Evolutionary conservation across 208 protist genomes (phyloP), one percentile per base, ranked within the genome.

Genomic region (Phytomonas sp.): DNA sequence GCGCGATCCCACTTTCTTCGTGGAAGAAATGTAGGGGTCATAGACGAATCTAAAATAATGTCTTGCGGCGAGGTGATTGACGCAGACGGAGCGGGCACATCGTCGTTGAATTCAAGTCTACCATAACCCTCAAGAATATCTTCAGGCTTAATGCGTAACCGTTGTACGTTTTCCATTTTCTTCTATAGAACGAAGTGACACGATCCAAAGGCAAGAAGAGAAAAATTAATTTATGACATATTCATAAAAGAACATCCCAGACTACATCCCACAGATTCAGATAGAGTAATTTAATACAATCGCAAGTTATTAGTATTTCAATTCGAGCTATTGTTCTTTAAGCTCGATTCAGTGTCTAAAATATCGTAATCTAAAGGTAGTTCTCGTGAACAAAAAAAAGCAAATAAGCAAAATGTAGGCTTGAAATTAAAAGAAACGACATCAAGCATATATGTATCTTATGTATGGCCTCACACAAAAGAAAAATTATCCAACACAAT

Each of bases 1-100:
- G 53, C 56, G 20, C 56, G 29, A 60, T 79, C 66, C 68, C 68
- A 72, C 68, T 46, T 31, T 34, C 33, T 15, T 32, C n/a, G 17
- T 29, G 23, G n/a, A 33, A 62, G 2, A 23, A 17, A 37, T 33
- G 28, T 20, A 37, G 61, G 15, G 13, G 36, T 3, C 20, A 11
- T 46, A 17, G n/a, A 43, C 1, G 46, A 56, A 56, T 56, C 46
- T 26, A 56, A 56, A 56, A 26, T 56, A 56, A 56, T 56, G 20
- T 17, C 5, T 56, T 56, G 46, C 20, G 46, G 46, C 20, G 20
- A 23, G 20, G 46, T 20, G 46, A 26, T 28, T 20, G 61, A 64
- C 28, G 26, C 17, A 26, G 61, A 33, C 28, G 61, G 28, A 33
- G 28, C 1, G 26, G 61, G 17, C 13, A 7, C 32, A 23, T 15